A percentile compares a stretch with the other conserved stretches of the same genome.
Evolutionary conservation across 2,329 filamentous ascomycete species (phyloP).

Genomic region (Phialocephala subalpina): DNA sequence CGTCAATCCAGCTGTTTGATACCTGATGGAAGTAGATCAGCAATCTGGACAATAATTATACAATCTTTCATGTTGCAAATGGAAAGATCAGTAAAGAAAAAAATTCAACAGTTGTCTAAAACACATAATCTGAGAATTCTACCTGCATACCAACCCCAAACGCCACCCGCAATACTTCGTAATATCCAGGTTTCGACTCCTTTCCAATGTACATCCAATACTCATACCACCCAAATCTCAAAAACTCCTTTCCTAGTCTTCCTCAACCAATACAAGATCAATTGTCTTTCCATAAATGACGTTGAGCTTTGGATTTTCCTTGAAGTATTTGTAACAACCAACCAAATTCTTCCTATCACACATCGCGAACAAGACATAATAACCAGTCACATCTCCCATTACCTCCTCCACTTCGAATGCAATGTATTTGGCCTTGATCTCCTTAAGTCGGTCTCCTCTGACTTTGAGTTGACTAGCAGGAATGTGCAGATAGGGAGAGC

Average conservation of each 20-base stretch:
- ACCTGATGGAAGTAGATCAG: too few relatives aligned
- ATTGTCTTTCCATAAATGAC: background rate
- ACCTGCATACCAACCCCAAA: too few relatives aligned
- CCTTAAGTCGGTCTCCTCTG: background rate
- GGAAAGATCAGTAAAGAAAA: too few relatives aligned
- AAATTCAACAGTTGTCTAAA: too few relatives aligned
- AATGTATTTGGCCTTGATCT: background rate
- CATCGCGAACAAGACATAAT: background rate
- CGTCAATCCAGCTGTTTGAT: too few relatives aligned
- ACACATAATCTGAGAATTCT: too few relatives aligned
- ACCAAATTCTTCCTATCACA: background rate
- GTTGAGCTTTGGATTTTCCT: background rate
- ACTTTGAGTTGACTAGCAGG: background rate
- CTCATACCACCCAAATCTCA: background rate
- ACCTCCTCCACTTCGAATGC: background rate
- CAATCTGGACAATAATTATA: too few relatives aligned
- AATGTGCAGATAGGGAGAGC: background rate
- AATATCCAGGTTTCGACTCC: too few relatives aligned
- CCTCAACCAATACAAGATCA: background rate
- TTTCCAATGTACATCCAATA: background rate
- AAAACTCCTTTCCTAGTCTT: background rate
- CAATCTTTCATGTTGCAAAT: too few relatives aligned
- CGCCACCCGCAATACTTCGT: too few relatives aligned
- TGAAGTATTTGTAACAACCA: background rate
- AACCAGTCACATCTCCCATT: background rate